phyloP scores from a whole-genome alignment of 2,329 filamentous ascomycete genomes.

The Aspergillus costaricaensis region DNA sequence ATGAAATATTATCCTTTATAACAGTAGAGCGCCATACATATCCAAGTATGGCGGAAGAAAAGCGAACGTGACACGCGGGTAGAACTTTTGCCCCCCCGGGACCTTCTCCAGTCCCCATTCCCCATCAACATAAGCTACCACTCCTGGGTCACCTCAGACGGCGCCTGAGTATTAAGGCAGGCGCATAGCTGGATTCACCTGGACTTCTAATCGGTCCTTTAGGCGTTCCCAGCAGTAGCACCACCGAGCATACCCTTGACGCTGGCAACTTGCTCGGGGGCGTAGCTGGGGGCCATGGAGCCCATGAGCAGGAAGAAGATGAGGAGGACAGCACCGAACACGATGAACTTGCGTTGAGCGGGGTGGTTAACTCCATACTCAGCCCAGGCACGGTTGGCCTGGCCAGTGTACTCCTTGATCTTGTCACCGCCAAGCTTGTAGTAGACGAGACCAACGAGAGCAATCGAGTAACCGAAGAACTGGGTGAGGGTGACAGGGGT shows the following conservation, averaged over 20 bases:
- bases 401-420: conserved; percentile 74
- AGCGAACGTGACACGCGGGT: conserved; percentile 3
- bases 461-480: conserved; percentile 75
- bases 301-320: conserved; percentile 72
- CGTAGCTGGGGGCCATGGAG: conserved; percentile 57
- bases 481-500: conserved; percentile 71
- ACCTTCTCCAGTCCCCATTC: background rate
- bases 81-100: conserved; percentile 1
- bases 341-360: conserved; percentile 72
- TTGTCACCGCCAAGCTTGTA: conserved; percentile 75
- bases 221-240: conserved; percentile 35
- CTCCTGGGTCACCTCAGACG: background rate
- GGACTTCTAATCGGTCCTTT: conserved; percentile 14
- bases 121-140: background rate
- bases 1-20: conserved; percentile 21
- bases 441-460: conserved; percentile 65
- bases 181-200: background rate
- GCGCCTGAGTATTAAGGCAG: background rate
- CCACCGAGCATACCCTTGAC: conserved; percentile 42
- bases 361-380: conserved; percentile 81
- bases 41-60: background rate
- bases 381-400: conserved; percentile 76
- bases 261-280: conserved; percentile 36
- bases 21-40: conserved; percentile 13
- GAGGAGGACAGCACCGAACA: conserved; percentile 65